These are phyloP conservation scores for Talaromyces ruber DNA, from an alignment of 495 filamentous ascomycete species.

Conservation along the genomic window DNA sequence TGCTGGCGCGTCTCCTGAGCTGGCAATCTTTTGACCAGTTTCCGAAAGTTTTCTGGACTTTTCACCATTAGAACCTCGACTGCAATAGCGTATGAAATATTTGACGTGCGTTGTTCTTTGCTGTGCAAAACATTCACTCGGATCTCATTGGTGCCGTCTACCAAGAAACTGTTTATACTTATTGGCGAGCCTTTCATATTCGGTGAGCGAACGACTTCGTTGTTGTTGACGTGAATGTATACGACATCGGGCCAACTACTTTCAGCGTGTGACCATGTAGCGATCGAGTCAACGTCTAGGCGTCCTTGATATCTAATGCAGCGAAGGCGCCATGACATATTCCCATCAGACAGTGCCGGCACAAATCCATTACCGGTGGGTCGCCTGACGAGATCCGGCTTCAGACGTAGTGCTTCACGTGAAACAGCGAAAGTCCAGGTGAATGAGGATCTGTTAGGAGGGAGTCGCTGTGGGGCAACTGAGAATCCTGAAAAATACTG, in stretches of 20 bases:
- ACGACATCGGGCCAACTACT: slow-evolving; percentile 65
- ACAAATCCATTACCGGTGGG: slow-evolving; percentile 9
- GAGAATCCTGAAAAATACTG: slow-evolving; percentile 37
- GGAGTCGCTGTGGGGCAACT: slow-evolving; percentile 27
- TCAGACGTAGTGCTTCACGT: slow-evolving; percentile 8
- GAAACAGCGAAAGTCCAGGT: slow-evolving; percentile 22
- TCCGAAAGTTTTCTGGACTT: slow-evolving; percentile 40
- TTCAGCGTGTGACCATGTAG: slow-evolving; percentile 52
- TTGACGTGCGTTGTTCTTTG: slow-evolving; percentile 4
- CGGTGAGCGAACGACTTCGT: slow-evolving; percentile 51
- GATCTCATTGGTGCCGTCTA: slow-evolving; percentile 42
- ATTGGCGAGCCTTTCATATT: slow-evolving; percentile 68
- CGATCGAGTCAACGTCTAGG: not conserved
- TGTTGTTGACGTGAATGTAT: slow-evolving; percentile 59
- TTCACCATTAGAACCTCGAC: slow-evolving; percentile 54
- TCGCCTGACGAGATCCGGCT: slow-evolving; percentile 9
- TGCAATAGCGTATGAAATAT: slow-evolving; percentile 47
- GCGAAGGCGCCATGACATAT: slow-evolving; percentile 32
- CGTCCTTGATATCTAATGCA: slow-evolving; percentile 19
- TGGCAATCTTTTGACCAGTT: slow-evolving; percentile 19
- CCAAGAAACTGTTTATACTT: slow-evolving; percentile 54
- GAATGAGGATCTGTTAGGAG: slow-evolving; percentile 13
- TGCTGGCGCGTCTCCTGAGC: slow-evolving; percentile 21
- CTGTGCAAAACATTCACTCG: slow-evolving; percentile 20
- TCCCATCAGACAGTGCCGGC: slow-evolving; percentile 19